Conservation (phyloP, 345 rosid species). For the Boechera divaricarpa region DNA sequence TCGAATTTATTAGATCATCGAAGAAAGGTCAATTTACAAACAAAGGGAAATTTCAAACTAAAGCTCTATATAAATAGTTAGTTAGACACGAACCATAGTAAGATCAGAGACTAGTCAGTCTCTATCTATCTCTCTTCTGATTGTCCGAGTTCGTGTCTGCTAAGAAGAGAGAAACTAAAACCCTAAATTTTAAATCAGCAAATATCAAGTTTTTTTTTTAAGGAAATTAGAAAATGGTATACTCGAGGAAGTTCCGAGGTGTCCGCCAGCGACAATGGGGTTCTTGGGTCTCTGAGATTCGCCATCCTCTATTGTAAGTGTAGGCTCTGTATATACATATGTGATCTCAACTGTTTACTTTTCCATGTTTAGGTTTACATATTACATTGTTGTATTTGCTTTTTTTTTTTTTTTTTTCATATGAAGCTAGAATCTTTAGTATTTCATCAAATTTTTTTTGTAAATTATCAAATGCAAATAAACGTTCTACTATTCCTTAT, state of each 20-base stretch:
- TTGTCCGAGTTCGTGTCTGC: neutral
- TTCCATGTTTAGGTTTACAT: neutral
- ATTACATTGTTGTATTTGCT: neutral
- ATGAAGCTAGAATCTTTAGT: neutral
- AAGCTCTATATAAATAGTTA: slow-evolving; percentile 26
- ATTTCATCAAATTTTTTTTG: neutral
- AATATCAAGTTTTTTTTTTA: too few species aligned
- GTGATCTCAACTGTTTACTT: neutral
- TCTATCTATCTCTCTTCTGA: slow-evolving; percentile 10
- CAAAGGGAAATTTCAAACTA: neutral
- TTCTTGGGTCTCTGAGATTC: slow-evolving; percentile 89
- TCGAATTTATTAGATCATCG: slow-evolving; percentile 26
- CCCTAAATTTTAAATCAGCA: neutral
- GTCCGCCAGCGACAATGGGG: slow-evolving; percentile 95
- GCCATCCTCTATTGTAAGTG: slow-evolving; percentile 75
- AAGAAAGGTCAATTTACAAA: slow-evolving; percentile 31
- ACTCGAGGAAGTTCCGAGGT: slow-evolving; percentile 75
- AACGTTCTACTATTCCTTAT: neutral
- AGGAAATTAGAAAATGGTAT: slow-evolving; percentile 53
- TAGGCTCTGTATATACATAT: neutral
- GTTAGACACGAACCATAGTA: slow-evolving; percentile 25
- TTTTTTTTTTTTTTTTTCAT: neutral
- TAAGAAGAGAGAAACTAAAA: slow-evolving; percentile 21
- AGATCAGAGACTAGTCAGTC: slow-evolving; percentile 7
- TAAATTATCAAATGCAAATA: neutral